phyloP scores from a whole-genome alignment of 306 rosid species.

The Sophora flavescens region DNA sequence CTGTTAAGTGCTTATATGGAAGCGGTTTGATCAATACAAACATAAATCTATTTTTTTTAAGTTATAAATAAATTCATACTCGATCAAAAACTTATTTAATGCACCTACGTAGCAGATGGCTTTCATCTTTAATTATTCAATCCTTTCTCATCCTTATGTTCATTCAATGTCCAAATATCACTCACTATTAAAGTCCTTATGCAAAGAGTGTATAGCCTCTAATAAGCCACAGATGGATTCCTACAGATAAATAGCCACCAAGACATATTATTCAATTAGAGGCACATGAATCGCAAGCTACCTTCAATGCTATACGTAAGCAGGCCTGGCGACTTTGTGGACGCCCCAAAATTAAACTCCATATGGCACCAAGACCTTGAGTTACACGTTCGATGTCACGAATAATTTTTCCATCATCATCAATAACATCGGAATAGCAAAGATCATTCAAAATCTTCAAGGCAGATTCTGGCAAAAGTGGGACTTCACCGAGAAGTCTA shows the following conservation, averaged over 20 bases:
- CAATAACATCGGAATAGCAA: constrained; percentile 75
- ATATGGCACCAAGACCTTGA: constrained; percentile 97
- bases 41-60: background rate
- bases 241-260: constrained; percentile 31
- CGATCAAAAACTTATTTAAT: background rate
- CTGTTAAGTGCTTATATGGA: background rate
- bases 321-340: constrained; percentile 85
- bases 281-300: constrained; percentile 43
- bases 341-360: constrained; percentile 96
- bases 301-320: constrained; percentile 89
- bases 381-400: constrained; percentile 95
- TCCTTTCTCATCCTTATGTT: background rate
- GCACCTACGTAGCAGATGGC: background rate
- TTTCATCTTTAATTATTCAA: background rate
- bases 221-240: constrained; percentile 31
- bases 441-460: constrained; percentile 80
- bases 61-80: background rate
- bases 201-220: constrained; percentile 18
- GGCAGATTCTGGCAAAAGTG: constrained; percentile 79
- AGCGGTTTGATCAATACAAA: background rate
- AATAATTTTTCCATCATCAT: constrained; percentile 67
- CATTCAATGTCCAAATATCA: constrained; percentile 14
- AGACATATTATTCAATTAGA: constrained; percentile 31
- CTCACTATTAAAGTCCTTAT: background rate
- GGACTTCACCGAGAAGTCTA: constrained; percentile 95